Conservation (phyloP, 257 asterid species). For the Solanum sparsipilum region DNA sequence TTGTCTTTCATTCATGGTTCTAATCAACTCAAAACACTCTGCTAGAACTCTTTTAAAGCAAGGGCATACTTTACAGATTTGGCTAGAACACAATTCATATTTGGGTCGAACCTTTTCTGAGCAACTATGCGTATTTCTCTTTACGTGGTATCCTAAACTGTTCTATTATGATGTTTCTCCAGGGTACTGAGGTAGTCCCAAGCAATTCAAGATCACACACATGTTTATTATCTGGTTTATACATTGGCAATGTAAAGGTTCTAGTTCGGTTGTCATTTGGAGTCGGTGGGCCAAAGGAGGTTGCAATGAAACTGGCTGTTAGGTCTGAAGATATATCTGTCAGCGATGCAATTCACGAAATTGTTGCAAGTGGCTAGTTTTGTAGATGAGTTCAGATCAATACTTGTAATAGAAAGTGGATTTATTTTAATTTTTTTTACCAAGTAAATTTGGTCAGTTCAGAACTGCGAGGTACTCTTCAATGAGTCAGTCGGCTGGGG, state of each 20-base stretch:
- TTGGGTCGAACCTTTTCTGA: background rate
- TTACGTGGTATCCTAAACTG: background rate
- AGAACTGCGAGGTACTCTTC: background rate
- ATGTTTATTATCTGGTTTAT: constrained; percentile 87
- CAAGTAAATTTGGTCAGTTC: background rate
- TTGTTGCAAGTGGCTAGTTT: constrained; percentile 79
- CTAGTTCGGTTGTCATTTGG: constrained; percentile 88
- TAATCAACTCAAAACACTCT: background rate
- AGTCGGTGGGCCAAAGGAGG: constrained; percentile 73
- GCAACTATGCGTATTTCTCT: background rate
- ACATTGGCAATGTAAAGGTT: constrained; percentile 82
- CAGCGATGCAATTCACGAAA: constrained; percentile 87
- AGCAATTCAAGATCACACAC: constrained; percentile 86
- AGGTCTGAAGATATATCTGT: constrained; percentile 80
- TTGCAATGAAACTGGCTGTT: constrained; percentile 93
- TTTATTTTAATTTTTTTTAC: background rate
- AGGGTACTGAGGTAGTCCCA: constrained; percentile 88
- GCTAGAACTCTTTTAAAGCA: background rate
- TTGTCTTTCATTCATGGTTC: constrained; percentile 13
- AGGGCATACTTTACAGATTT: background rate
- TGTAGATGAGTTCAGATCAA: background rate
- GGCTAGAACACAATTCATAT: background rate
- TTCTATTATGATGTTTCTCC: constrained; percentile 4
- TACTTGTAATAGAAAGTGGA: background rate
- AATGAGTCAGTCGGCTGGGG: background rate